Conservation (phyloP, 2,329 filamentous ascomycete species). For the Neonectria hederae region DNA sequence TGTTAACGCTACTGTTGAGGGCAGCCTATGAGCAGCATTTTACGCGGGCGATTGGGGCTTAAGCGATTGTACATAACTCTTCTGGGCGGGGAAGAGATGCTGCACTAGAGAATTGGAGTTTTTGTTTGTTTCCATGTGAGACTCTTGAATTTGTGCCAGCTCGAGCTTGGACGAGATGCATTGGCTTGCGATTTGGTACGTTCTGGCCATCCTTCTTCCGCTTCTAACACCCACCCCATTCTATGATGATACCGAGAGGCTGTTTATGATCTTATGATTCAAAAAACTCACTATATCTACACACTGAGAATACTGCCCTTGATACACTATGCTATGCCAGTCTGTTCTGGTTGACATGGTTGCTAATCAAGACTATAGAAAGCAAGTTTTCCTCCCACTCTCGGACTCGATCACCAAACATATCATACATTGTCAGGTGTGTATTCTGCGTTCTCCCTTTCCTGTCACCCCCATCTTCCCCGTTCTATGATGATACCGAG, state of each 20-base stretch:
- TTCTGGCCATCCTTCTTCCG: conserved; percentile 4
- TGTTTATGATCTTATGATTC: conserved; percentile 59
- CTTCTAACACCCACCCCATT: conserved; percentile 22
- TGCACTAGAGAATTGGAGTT: conserved; percentile 55
- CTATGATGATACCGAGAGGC: conserved; percentile 57
- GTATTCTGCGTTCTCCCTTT: background rate
- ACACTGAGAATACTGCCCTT: conserved; percentile 23
- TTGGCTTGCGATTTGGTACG: conserved; percentile 37
- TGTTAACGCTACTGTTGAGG: conserved; percentile 62
- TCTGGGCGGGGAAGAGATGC: conserved; percentile 48
- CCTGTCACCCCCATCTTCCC: background rate
- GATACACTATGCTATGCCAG: background rate
- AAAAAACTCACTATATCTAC: conserved; percentile 45
- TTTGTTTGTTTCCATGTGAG: conserved; percentile 44
- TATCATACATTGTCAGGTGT: conserved; percentile 3
- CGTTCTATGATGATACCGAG: conserved; percentile 53
- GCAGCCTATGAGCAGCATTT: conserved; percentile 49
- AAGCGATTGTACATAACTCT: conserved; percentile 51
- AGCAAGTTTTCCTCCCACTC: background rate
- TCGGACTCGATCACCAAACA: background rate
- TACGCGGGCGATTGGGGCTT: conserved; percentile 38
- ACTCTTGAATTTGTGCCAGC: conserved; percentile 40
- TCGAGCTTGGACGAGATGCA: conserved; percentile 23
- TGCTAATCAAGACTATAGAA: conserved; percentile 9
- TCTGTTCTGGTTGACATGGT: background rate